Percentiles rank a stretch among this genome's conserved stretches.
Conservation (phyloP, 179 eudicot species). For the Silene noctiflora region DNA sequence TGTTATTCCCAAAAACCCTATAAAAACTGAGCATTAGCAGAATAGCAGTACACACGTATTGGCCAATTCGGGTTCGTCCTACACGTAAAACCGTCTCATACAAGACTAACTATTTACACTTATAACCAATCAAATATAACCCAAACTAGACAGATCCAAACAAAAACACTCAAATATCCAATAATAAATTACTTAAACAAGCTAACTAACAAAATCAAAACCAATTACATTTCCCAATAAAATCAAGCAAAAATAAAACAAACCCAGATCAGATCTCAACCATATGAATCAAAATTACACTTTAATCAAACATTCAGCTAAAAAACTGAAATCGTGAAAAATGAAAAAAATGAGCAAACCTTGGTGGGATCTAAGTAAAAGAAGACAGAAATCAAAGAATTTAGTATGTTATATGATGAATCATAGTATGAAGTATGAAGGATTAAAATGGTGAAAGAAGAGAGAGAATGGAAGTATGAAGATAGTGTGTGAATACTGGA, state of each 20-base stretch:
- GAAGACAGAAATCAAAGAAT: neutral
- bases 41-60: too few relatives aligned
- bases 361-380: slow-evolving; percentile 25
- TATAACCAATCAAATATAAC: neutral
- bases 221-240: too few relatives aligned
- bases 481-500: slow-evolving; percentile 3
- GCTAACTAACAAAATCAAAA: neutral
- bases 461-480: slow-evolving; percentile 11
- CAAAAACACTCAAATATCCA: neutral
- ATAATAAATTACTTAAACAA: slow-evolving; percentile 6
- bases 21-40: too few relatives aligned
- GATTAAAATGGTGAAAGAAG: neutral
- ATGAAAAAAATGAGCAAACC: slow-evolving; percentile 13
- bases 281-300: neutral
- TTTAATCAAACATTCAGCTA: neutral
- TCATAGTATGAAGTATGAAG: slow-evolving; percentile 1
- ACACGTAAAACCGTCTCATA: too few relatives aligned
- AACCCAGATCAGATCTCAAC: slow-evolving; percentile 18
- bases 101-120: neutral
- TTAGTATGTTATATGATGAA: neutral
- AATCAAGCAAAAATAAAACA: neutral
- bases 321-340: neutral
- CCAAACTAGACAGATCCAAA: slow-evolving; percentile 9
- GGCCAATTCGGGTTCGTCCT: too few relatives aligned
- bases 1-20: too few relatives aligned